phyloP scores from a whole-genome alignment of 2,329 filamentous ascomycete genomes.

The Graphilbum fragrans region DNA sequence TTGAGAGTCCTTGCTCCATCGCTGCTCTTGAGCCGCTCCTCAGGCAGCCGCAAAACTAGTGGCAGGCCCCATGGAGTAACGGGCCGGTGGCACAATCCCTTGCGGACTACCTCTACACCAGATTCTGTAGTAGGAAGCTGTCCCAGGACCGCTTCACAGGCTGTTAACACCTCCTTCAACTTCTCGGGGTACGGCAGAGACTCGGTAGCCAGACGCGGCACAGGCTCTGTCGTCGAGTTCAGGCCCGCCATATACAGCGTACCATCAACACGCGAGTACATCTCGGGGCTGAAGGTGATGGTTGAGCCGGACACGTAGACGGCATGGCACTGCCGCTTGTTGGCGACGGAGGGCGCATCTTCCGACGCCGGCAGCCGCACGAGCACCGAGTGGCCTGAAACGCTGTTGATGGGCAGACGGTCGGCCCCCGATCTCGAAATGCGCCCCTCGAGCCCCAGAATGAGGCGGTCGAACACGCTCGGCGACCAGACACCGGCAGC shows the following conservation, averaged over 20 bases:
- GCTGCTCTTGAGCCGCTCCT: conserved; percentile 33
- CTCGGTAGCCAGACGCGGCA: conserved; percentile 45
- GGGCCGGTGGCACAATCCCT: conserved; percentile 61
- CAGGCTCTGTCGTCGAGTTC: conserved; percentile 46
- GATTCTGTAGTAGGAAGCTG: too few relatives aligned
- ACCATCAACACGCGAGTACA: conserved; percentile 54
- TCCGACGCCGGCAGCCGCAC: conserved; percentile 39
- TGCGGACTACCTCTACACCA: conserved; percentile 51
- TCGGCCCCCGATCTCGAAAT: conserved; percentile 31
- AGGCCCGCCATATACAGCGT: conserved; percentile 65
- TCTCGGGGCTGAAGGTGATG: conserved; percentile 53
- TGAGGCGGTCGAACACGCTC: conserved; percentile 50
- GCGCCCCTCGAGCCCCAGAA: conserved; percentile 26
- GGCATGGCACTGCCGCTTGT: conserved; percentile 43
- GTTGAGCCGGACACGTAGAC: conserved; percentile 49
- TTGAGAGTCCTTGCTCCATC: conserved; percentile 13
- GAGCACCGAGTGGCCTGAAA: conserved; percentile 64
- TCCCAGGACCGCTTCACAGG: conserved; percentile 35
- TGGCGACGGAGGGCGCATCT: background rate
- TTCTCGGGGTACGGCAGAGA: conserved; percentile 31
- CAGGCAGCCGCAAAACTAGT: conserved; percentile 45
- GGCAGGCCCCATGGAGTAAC: conserved; percentile 52
- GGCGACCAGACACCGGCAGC: conserved; percentile 62
- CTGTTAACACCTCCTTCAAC: conserved; percentile 34
- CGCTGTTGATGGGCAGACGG: conserved; percentile 42